These are phyloP conservation scores for Thraustochytrium sp. DNA, from an alignment of 352 stramenopile species.

Conservation along the genomic window DNA sequence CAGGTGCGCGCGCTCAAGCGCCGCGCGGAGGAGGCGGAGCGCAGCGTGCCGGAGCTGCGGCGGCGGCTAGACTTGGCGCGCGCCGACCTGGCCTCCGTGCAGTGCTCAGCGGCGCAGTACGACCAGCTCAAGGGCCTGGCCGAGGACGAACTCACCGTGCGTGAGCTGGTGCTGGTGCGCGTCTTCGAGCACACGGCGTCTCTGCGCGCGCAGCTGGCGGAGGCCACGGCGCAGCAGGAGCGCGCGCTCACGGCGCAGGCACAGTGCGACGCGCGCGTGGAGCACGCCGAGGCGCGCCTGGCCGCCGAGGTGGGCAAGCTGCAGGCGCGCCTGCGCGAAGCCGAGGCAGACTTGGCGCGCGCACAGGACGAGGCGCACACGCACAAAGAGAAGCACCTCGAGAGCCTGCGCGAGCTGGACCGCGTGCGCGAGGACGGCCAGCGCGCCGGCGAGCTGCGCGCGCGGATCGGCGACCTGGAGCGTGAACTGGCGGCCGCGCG, in stretches of 20 bases:
- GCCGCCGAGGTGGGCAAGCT: neutral
- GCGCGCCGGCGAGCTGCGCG: neutral
- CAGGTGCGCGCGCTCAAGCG: neutral
- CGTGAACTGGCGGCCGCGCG: neutral
- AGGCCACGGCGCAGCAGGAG: neutral
- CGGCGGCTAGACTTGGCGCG: neutral
- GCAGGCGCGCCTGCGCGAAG: neutral
- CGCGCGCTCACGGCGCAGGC: neutral
- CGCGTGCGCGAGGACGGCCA: neutral
- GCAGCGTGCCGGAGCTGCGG: neutral
- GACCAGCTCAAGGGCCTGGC: neutral
- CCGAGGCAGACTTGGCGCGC: neutral
- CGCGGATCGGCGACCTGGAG: neutral
- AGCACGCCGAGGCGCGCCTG: neutral
- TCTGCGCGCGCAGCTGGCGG: neutral
- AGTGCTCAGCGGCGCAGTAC: slow-evolving; percentile 26
- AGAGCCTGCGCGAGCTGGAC: neutral
- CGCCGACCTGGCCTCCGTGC: neutral
- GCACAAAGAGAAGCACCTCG: neutral
- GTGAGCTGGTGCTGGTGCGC: neutral
- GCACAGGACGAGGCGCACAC: neutral
- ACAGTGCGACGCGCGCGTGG: neutral
- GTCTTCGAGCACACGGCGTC: slow-evolving; percentile 26
- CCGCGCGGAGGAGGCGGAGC: neutral
- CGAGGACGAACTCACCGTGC: neutral